A percentile compares a stretch with the other conserved stretches of the same genome.
Conservation (phyloP, 1,139 yeast species). For the Pichia sp. region DNA sequence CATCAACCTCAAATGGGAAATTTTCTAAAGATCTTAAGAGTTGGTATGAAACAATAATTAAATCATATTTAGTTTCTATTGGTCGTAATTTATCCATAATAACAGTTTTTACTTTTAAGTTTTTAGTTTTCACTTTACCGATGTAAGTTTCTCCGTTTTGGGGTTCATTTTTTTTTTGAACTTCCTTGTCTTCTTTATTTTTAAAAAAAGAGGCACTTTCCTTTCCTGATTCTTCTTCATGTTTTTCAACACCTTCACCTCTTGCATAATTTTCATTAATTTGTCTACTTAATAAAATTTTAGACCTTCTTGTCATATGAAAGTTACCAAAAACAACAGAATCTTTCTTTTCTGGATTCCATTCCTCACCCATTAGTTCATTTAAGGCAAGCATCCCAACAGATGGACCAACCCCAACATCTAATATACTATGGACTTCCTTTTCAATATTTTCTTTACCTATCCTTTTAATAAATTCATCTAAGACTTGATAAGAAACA, state of each 20-base stretch:
- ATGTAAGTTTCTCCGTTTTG: conserved; percentile 31
- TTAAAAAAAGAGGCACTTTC: too few species aligned
- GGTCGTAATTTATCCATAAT: conserved; percentile 43
- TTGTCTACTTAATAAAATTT: conserved; percentile 67
- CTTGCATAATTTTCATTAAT: conserved; percentile 40
- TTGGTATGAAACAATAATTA: conserved; percentile 83
- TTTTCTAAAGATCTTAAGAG: conserved; percentile 52
- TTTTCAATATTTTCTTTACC: conserved; percentile 54
- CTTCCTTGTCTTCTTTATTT: conserved; percentile 7
- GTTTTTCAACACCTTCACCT: conserved; percentile 17
- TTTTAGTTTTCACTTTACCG: conserved; percentile 57
- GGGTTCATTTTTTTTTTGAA: neutral
- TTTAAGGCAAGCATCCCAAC: conserved; percentile 86
- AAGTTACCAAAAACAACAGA: conserved; percentile 66
- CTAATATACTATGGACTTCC: conserved; percentile 46
- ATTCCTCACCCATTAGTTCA: conserved; percentile 65
- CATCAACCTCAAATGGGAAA: conserved; percentile 72
- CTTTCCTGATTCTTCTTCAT: conserved; percentile 33
- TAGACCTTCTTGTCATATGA: conserved; percentile 78
- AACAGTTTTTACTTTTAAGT: conserved; percentile 47
- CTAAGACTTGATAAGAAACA: conserved; percentile 57
- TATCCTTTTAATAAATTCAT: conserved; percentile 57
- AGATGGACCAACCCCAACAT: conserved; percentile 88
- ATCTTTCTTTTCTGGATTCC: conserved; percentile 59
- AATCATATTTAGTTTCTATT: conserved; percentile 51